Conservation (phyloP, 495 filamentous ascomycete genomes). For the Acidomyces sp. region DNA sequence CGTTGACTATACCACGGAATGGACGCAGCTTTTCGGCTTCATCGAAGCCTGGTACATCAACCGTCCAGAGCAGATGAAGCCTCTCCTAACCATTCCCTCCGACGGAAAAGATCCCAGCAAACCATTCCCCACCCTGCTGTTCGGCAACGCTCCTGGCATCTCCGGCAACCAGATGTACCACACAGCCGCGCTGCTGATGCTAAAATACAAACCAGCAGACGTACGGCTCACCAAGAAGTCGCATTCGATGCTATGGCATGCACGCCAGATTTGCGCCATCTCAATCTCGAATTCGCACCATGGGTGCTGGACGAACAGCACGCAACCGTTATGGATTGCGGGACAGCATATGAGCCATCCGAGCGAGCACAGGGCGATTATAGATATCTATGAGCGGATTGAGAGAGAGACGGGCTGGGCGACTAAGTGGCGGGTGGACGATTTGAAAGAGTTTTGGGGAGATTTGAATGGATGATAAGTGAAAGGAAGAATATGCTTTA, state of each 20-base stretch:
- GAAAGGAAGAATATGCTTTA: too few species aligned
- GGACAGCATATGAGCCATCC: constrained; percentile 19
- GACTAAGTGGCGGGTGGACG: constrained; percentile 14
- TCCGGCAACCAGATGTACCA: constrained; percentile 18
- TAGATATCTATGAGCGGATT: constrained; percentile 12
- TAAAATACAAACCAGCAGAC: constrained; percentile 11
- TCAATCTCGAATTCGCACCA: constrained; percentile 16
- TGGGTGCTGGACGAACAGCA: constrained; percentile 17
- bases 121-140: constrained; percentile 16
- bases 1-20: constrained; percentile 6
- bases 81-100: constrained; percentile 6
- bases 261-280: constrained; percentile 17
- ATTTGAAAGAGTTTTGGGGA: constrained; percentile 16
- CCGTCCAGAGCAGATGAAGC: constrained; percentile 13
- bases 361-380: constrained; percentile 15
- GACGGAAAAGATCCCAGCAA: constrained; percentile 1
- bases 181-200: constrained; percentile 17
- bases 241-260: constrained; percentile 19
- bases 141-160: constrained; percentile 7
- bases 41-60: constrained; percentile 15
- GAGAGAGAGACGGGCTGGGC: constrained; percentile 18
- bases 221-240: constrained; percentile 5
- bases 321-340: constrained; percentile 18
- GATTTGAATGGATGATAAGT: background rate
- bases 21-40: constrained; percentile 13